A percentile compares a stretch with the other conserved stretches of the same genome.
phyloP scores from a whole-genome alignment of 768 basidiomycete genomes.

The Clitopilus hobsonii region DNA sequence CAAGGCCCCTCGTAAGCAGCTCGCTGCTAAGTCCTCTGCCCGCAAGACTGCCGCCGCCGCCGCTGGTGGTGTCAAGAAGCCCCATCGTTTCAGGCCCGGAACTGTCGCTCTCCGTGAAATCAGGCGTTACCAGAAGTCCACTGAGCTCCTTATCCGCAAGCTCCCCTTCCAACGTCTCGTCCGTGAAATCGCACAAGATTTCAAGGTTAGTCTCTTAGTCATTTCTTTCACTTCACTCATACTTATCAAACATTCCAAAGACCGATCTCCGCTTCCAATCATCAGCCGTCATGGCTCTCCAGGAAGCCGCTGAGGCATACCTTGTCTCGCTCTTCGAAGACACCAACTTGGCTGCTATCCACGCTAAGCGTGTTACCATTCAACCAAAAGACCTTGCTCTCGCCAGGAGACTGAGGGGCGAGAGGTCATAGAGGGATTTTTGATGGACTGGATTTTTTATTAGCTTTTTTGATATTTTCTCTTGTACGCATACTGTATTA shows the following conservation, averaged over 20 bases:
- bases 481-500: slow-evolving; percentile 5
- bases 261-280: slow-evolving; percentile 88
- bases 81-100: slow-evolving; percentile 79
- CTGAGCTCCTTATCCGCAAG: slow-evolving; percentile 82
- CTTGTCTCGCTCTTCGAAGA: slow-evolving; percentile 78
- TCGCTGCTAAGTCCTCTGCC: slow-evolving; percentile 59
- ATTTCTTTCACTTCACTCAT: slow-evolving; percentile 4
- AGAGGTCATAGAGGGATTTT: slow-evolving; percentile 52
- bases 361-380: slow-evolving; percentile 81
- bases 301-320: slow-evolving; percentile 83
- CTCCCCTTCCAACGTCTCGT: slow-evolving; percentile 89
- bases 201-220: slow-evolving; percentile 55
- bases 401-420: slow-evolving; percentile 75
- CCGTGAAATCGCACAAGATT: slow-evolving; percentile 88
- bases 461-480: slow-evolving; percentile 8
- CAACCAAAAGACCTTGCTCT: slow-evolving; percentile 85
- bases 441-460: slow-evolving; percentile 1
- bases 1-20: slow-evolving; percentile 69
- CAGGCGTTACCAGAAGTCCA: slow-evolving; percentile 84
- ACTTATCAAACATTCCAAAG: slow-evolving; percentile 26
- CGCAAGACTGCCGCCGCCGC: slow-evolving; percentile 60
- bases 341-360: slow-evolving; percentile 81
- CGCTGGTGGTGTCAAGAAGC: slow-evolving; percentile 92
- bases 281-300: slow-evolving; percentile 81
- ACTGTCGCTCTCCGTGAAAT: slow-evolving; percentile 91